A percentile compares a stretch with the other conserved stretches of the same genome.
Evolutionary conservation across 1,284 basidiomycete species (phyloP).

Genomic region (Quambalaria eucalypti): DNA sequence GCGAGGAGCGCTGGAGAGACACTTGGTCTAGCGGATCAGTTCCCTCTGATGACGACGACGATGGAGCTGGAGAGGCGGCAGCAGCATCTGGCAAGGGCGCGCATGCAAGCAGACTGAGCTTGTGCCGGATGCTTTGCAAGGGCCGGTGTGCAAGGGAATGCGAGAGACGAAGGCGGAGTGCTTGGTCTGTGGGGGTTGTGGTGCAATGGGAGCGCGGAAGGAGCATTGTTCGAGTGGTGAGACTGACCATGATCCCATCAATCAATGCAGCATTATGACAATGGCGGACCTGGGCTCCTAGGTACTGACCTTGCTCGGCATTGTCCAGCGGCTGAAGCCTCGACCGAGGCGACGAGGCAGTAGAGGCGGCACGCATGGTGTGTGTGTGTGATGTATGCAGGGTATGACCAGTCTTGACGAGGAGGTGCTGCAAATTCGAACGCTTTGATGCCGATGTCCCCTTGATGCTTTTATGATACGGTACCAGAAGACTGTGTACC

Average conservation of each 20-base stretch:
- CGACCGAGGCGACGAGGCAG: no score
- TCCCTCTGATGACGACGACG: neutral
- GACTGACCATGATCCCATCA: neutral
- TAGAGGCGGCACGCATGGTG: no score
- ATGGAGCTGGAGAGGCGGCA: neutral
- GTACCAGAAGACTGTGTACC: no score
- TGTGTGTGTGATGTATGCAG: no score
- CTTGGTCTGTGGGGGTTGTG: neutral
- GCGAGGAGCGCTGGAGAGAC: neutral
- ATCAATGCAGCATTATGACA: neutral
- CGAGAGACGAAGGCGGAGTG: neutral
- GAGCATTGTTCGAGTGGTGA: neutral
- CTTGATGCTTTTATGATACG: no score
- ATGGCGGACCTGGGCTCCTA: no score
- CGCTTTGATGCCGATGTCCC: no score
- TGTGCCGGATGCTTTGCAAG: neutral
- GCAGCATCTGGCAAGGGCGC: neutral
- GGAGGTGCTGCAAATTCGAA: no score
- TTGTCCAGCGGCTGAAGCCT: neutral
- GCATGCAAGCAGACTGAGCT: neutral
- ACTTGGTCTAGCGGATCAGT: neutral
- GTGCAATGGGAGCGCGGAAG: neutral
- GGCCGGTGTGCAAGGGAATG: neutral
- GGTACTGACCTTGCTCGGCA: neutral
- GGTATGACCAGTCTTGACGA: no score